Evolutionary conservation across 2,329 filamentous ascomycete genomes (phyloP).

Genomic region (Xylariomycetidae sp.): DNA sequence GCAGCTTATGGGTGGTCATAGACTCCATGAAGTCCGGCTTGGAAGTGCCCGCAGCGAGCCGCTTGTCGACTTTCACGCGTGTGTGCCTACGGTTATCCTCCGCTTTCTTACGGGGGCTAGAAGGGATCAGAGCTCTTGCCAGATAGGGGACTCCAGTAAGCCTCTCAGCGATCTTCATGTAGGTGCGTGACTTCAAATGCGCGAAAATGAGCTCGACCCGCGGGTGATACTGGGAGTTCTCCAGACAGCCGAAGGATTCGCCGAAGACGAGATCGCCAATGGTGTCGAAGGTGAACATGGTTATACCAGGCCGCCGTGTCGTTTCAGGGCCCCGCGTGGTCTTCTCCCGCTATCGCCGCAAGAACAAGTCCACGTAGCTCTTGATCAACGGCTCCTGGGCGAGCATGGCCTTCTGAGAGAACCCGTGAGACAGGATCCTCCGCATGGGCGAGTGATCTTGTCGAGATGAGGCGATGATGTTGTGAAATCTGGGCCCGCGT

Average conservation of each 20-base stretch:
- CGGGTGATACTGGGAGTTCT: conserved; percentile 27
- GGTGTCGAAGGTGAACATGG: conserved; percentile 37
- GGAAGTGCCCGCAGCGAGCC: conserved; percentile 23
- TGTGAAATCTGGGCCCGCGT: conserved; percentile 26
- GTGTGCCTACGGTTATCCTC: conserved; percentile 16
- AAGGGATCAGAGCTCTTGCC: conserved; percentile 6
- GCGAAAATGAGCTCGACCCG: conserved; percentile 29
- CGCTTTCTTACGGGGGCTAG: conserved; percentile 18
- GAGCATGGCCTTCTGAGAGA: conserved; percentile 34
- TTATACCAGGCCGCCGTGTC: conserved; percentile 35
- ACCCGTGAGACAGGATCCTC: conserved; percentile 34
- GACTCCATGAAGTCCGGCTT: conserved; percentile 30
- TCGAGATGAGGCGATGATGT: conserved; percentile 27
- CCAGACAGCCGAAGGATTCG: conserved; percentile 33
- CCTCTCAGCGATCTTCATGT: conserved; percentile 1
- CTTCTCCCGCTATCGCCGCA: conserved; percentile 25
- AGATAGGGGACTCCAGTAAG: conserved; percentile 14
- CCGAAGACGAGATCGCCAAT: conserved; percentile 44
- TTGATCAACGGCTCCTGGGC: conserved; percentile 37
- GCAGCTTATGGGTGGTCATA: too few relatives aligned
- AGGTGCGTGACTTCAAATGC: conserved; percentile 18
- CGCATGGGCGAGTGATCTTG: conserved; percentile 30
- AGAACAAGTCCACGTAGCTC: conserved; percentile 32
- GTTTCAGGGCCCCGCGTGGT: conserved; percentile 10
- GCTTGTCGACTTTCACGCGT: conserved; percentile 19